These are phyloP conservation scores for Ploettnerulaceae sp. DNA, from an alignment of 2,329 filamentous ascomycete genomes.

Conservation along the genomic window DNA sequence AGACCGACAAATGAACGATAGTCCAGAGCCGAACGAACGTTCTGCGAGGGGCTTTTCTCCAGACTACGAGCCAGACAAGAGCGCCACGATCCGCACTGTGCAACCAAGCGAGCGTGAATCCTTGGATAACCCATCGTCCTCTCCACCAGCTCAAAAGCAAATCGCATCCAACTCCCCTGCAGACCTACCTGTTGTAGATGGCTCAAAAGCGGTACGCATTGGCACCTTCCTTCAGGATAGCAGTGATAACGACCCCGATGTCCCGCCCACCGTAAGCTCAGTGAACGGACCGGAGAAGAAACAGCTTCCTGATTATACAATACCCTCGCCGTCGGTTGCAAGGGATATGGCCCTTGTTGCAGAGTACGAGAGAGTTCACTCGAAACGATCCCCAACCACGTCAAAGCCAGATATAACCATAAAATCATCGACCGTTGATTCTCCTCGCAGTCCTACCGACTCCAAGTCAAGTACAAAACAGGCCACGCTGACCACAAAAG, in stretches of 20 bases:
- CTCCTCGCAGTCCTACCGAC: constrained; percentile 18
- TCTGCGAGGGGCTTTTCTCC: constrained; percentile 61
- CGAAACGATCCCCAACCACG: constrained; percentile 23
- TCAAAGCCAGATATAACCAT: constrained; percentile 11
- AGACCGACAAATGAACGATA: constrained; percentile 25
- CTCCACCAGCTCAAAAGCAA: constrained; percentile 16
- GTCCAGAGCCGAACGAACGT: constrained; percentile 20
- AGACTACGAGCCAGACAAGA: constrained; percentile 67
- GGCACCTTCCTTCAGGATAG: constrained; percentile 49
- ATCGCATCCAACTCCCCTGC: constrained; percentile 14
- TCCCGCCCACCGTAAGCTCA: background rate
- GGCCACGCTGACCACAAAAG: constrained; percentile 15
- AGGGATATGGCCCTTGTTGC: constrained; percentile 30
- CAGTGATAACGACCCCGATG: constrained; percentile 45
- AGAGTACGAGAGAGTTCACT: constrained; percentile 29
- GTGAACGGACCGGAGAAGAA: background rate
- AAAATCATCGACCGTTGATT: constrained; percentile 12
- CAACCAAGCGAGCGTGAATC: constrained; percentile 40
- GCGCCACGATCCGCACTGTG: constrained; percentile 66
- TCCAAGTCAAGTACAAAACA: constrained; percentile 18
- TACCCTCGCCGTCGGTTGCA: constrained; percentile 20
- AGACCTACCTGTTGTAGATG: constrained; percentile 15
- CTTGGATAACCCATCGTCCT: constrained; percentile 13
- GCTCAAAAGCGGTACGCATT: constrained; percentile 32
- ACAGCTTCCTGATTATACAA: background rate